Conservation (phyloP, 2,329 filamentous ascomycete genomes). For the Sphaceloma murrayae region DNA sequence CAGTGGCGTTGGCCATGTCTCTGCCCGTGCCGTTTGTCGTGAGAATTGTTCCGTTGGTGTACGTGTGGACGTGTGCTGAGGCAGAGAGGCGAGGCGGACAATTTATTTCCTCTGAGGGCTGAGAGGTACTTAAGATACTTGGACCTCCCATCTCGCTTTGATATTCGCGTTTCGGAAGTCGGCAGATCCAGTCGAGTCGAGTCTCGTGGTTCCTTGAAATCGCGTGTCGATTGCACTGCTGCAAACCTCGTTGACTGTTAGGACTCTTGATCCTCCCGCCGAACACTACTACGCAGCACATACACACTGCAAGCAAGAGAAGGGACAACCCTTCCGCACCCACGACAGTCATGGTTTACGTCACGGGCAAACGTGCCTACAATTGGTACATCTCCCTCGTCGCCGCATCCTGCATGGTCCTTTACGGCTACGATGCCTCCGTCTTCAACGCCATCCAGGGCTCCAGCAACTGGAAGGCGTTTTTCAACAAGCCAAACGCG, state of each 20-base stretch:
- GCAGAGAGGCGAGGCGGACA: background rate
- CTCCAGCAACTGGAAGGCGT: constrained; percentile 56
- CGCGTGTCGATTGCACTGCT: too few relatives aligned
- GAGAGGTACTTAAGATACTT: constrained; percentile 6
- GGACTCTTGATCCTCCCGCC: background rate
- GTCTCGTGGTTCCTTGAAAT: too few relatives aligned
- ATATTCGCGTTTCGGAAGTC: background rate
- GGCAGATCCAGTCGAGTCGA: too few relatives aligned
- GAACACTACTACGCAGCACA: background rate
- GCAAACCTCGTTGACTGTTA: background rate
- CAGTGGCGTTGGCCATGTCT: constrained; percentile 2
- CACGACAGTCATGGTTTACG: constrained; percentile 16
- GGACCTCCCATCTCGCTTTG: background rate
- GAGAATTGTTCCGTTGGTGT: constrained; percentile 8
- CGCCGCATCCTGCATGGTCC: constrained; percentile 63
- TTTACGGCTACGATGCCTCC: constrained; percentile 66
- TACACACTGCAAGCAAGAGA: background rate
- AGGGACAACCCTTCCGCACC: too few relatives aligned
- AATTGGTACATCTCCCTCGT: constrained; percentile 58
- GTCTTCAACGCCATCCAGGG: constrained; percentile 65
- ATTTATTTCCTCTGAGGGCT: constrained; percentile 4
- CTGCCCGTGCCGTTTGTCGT: background rate
- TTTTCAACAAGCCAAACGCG: constrained; percentile 45
- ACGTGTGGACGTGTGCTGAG: background rate
- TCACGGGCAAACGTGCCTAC: constrained; percentile 34